These are phyloP conservation scores for Saccharomyces pastorianus DNA, from an alignment of 1,139 yeast genomes.

Conservation along the genomic window DNA sequence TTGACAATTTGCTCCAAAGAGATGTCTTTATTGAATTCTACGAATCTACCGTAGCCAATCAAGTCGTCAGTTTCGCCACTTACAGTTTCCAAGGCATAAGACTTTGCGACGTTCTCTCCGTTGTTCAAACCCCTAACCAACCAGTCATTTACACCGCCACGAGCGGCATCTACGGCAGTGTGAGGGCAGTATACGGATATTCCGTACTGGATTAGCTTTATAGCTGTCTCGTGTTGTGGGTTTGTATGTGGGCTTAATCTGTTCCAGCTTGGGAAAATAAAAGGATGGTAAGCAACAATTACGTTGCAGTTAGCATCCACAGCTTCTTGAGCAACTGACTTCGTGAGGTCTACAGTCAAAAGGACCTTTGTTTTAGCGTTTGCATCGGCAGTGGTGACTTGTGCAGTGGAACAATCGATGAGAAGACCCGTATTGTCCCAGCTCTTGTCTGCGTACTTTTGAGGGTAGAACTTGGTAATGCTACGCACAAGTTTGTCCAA, in stretches of 20 bases:
- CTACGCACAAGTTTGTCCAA: constrained; percentile 42
- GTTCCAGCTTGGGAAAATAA: constrained; percentile 83
- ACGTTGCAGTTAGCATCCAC: constrained; percentile 42
- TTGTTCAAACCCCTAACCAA: constrained; percentile 53
- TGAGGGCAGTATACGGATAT: constrained; percentile 92
- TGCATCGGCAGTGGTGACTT: constrained; percentile 12
- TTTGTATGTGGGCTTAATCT: constrained; percentile 50
- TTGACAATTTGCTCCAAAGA: constrained; percentile 41
- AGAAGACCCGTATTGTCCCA: constrained; percentile 95
- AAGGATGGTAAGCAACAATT: constrained; percentile 88
- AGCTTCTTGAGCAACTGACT: constrained; percentile 81
- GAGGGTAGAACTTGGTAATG: constrained; percentile 65
- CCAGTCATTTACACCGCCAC: constrained; percentile 91
- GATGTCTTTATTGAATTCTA: constrained; percentile 41
- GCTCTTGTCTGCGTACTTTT: constrained; percentile 65
- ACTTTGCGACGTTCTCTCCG: constrained; percentile 21
- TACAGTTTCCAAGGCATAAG: constrained; percentile 30
- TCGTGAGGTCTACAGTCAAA: constrained; percentile 78
- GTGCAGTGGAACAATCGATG: constrained; percentile 46
- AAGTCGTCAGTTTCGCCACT: constrained; percentile 24
- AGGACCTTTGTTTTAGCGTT: constrained; percentile 39
- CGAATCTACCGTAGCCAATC: constrained; percentile 84
- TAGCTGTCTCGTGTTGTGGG: constrained; percentile 73
- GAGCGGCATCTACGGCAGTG: constrained; percentile 90
- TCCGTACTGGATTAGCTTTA: constrained; percentile 63